phyloP scores from a whole-genome alignment of 2,329 filamentous ascomycete species.

The Magnaporthales sp. region DNA sequence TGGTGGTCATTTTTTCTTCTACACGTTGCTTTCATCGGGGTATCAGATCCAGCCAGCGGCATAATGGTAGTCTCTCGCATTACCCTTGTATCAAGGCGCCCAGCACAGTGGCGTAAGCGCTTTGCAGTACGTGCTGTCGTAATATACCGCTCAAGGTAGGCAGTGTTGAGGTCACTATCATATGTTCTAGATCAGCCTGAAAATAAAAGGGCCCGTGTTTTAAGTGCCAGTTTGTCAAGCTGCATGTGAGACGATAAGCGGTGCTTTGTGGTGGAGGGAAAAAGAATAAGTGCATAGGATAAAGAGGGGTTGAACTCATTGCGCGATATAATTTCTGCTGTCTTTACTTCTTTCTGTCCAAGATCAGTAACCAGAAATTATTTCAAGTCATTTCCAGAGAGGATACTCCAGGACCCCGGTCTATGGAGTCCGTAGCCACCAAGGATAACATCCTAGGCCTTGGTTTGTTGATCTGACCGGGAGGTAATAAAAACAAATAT shows the following conservation, averaged over 20 bases:
- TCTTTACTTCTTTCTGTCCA: not conserved
- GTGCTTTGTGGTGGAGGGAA: not conserved
- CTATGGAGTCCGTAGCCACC: not conserved
- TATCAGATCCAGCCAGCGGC: not conserved
- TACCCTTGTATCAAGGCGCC: too few relatives aligned
- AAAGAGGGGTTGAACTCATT: not conserved
- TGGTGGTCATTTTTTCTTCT: not conserved
- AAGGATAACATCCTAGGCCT: not conserved
- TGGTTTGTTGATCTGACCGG: not conserved
- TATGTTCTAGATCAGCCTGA: not conserved
- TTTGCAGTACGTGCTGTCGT: too few relatives aligned
- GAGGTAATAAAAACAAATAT: not conserved
- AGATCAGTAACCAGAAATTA: not conserved
- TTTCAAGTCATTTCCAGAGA: not conserved
- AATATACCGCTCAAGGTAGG: not conserved
- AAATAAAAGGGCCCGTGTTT: not conserved
- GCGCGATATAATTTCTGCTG: not conserved
- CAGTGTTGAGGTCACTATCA: not conserved
- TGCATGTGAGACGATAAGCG: not conserved
- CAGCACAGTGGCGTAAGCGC: not conserved
- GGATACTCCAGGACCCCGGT: not conserved
- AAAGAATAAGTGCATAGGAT: not conserved
- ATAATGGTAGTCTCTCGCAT: not conserved
- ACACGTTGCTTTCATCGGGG: not conserved
- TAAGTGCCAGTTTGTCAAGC: not conserved